A percentile compares a stretch with the other conserved stretches of the same genome.
Evolutionary conservation across 768 basidiomycete genomes (phyloP).

Genomic region (Fistulinella prunicolor): DNA sequence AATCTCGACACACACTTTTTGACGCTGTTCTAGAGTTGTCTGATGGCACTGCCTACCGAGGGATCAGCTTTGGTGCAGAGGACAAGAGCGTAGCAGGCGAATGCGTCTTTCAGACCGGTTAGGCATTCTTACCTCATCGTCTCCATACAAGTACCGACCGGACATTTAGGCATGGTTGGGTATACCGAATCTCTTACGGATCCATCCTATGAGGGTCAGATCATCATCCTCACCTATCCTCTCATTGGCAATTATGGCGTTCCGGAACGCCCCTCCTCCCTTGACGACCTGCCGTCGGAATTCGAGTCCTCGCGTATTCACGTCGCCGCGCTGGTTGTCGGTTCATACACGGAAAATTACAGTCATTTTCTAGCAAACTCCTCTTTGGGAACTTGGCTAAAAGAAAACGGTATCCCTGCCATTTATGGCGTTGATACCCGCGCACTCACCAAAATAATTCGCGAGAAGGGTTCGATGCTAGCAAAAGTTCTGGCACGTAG

Average conservation of each 20-base stretch:
- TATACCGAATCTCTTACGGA: conserved; percentile 98
- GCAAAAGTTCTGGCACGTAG: conserved; percentile 76
- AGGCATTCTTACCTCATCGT: conserved; percentile 29
- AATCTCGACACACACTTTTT: conserved; percentile 19
- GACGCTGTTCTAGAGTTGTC: conserved; percentile 84
- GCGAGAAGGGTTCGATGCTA: conserved; percentile 92
- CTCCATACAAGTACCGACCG: conserved; percentile 14
- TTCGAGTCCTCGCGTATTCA: conserved; percentile 98
- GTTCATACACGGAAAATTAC: conserved; percentile 91
- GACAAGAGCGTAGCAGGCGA: conserved; percentile 92
- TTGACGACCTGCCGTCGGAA: conserved; percentile 61
- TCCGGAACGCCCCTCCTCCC: conserved; percentile 55
- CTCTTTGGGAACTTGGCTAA: conserved; percentile 88
- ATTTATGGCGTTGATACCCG: conserved; percentile 96
- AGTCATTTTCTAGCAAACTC: conserved; percentile 92
- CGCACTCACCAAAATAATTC: conserved; percentile 92
- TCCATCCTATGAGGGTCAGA: conserved; percentile 97
- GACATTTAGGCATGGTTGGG: conserved; percentile 88
- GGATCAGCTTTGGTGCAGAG: conserved; percentile 91
- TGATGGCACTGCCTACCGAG: conserved; percentile 85
- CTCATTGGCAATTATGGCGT: conserved; percentile 98
- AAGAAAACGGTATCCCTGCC: conserved; percentile 92
- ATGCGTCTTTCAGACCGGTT: conserved; percentile 99
- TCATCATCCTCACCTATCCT: conserved; percentile 95
- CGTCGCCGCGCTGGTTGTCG: conserved; percentile 85